Percentiles rank a stretch among this genome's conserved stretches.
phyloP scores from a whole-genome alignment of 306 rosid genomes.

The Adenanthera pavonina region DNA sequence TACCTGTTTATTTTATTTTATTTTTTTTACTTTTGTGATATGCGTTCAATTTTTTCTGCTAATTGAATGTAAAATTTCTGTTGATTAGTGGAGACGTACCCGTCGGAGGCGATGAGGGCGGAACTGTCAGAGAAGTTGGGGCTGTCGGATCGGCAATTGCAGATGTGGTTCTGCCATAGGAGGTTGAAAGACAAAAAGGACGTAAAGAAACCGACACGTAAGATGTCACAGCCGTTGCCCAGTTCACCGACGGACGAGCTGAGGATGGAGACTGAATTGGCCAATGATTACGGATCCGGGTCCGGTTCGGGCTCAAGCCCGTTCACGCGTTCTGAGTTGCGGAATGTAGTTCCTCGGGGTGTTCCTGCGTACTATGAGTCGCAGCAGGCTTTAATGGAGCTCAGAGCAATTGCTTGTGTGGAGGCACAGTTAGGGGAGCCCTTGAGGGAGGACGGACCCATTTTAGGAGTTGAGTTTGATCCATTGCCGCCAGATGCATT shows the following conservation, averaged over 20 bases:
- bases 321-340: slow-evolving; percentile 58
- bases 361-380: slow-evolving; percentile 70
- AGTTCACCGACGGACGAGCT: slow-evolving; percentile 76
- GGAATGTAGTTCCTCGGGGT: slow-evolving; percentile 58
- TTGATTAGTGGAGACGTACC: slow-evolving; percentile 88
- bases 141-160: slow-evolving; percentile 96
- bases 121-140: slow-evolving; percentile 89
- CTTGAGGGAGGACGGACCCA: slow-evolving; percentile 89
- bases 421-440: slow-evolving; percentile 96
- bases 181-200: slow-evolving; percentile 97
- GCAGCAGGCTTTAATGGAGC: slow-evolving; percentile 73
- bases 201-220: slow-evolving; percentile 55
- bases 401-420: slow-evolving; percentile 89
- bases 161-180: slow-evolving; percentile 99
- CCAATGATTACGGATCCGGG: slow-evolving; percentile 87
- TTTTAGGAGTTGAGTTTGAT: slow-evolving; percentile 93
- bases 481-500: slow-evolving; percentile 96
- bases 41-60: background rate
- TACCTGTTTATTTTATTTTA: background rate
- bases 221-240: slow-evolving; percentile 49
- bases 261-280: slow-evolving; percentile 60
- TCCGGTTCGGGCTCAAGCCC: slow-evolving; percentile 96
- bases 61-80: slow-evolving; percentile 32
- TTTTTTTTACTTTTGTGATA: slow-evolving; percentile 9
- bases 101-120: slow-evolving; percentile 76